phyloP scores from a whole-genome alignment of 148 eudicot genomes.

The Rhododendron henanense region DNA sequence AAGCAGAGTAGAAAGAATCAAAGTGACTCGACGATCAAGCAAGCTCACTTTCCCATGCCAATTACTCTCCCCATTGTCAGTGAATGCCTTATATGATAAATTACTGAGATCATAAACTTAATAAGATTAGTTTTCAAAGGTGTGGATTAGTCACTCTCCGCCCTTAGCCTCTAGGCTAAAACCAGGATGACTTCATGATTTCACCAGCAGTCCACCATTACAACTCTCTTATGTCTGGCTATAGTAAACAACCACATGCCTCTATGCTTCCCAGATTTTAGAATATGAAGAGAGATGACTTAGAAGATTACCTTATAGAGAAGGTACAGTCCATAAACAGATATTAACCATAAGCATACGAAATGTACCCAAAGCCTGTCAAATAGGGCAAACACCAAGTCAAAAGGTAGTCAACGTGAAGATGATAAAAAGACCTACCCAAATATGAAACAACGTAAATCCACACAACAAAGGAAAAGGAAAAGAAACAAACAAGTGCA shows the following conservation, averaged over 20 bases:
- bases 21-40: neutral
- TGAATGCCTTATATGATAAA: neutral
- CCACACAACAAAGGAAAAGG: neutral
- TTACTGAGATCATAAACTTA: neutral
- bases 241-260: neutral
- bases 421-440: neutral
- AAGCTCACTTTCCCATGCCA: neutral
- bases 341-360: slow-evolving; percentile 74
- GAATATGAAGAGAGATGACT: neutral
- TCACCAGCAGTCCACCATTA: neutral
- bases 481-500: neutral
- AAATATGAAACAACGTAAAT: neutral
- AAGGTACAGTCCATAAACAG: slow-evolving; percentile 68
- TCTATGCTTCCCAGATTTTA: neutral
- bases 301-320: slow-evolving; percentile 60
- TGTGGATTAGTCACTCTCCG: neutral
- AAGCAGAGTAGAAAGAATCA: neutral
- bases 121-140: neutral
- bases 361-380: slow-evolving; percentile 96
- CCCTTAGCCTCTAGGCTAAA: neutral
- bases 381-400: slow-evolving; percentile 8
- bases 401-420: slow-evolving; percentile 10
- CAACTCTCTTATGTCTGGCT: neutral
- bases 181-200: neutral
- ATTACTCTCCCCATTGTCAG: neutral